phyloP scores from a whole-genome alignment of 2,329 filamentous ascomycete genomes.

The Fusarium aywerte region DNA sequence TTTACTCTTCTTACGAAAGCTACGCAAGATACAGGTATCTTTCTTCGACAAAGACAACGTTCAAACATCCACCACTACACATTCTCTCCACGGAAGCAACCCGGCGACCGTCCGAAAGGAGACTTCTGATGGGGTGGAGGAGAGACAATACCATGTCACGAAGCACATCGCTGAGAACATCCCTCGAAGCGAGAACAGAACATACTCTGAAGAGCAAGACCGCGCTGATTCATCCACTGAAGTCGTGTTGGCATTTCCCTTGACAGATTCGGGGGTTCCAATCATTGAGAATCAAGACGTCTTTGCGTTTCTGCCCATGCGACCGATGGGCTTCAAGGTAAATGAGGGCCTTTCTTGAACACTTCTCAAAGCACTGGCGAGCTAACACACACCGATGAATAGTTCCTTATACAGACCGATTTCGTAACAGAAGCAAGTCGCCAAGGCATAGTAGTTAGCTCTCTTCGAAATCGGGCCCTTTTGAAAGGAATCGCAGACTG shows the following conservation, averaged over 20 bases:
- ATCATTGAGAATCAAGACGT: conserved; percentile 55
- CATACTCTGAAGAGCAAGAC: conserved; percentile 45
- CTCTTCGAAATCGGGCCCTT: conserved; percentile 53
- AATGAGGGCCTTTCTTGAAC: background rate
- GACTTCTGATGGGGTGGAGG: background rate
- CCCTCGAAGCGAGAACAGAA: conserved; percentile 51
- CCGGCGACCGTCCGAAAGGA: conserved; percentile 17
- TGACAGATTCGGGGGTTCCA: conserved; percentile 49
- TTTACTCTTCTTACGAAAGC: conserved; percentile 57
- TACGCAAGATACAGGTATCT: conserved; percentile 48
- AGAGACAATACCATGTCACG: conserved; percentile 46
- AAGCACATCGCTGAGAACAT: conserved; percentile 46
- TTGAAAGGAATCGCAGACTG: conserved; percentile 50
- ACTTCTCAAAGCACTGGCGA: rapidly evolving
- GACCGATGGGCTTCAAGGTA: conserved; percentile 56
- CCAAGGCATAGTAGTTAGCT: conserved; percentile 54
- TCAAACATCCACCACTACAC: conserved; percentile 1
- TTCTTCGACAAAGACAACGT: conserved; percentile 43
- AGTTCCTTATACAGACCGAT: conserved; percentile 63
- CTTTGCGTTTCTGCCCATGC: conserved; percentile 60
- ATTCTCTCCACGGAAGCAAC: conserved; percentile 24
- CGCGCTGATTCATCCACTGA: conserved; percentile 46
- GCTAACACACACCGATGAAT: background rate
- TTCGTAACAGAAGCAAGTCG: conserved; percentile 60
- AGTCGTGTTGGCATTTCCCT: conserved; percentile 59